Evolutionary conservation across 805 yeast genomes (phyloP).

Genomic region (Ascoidea asiatica): DNA sequence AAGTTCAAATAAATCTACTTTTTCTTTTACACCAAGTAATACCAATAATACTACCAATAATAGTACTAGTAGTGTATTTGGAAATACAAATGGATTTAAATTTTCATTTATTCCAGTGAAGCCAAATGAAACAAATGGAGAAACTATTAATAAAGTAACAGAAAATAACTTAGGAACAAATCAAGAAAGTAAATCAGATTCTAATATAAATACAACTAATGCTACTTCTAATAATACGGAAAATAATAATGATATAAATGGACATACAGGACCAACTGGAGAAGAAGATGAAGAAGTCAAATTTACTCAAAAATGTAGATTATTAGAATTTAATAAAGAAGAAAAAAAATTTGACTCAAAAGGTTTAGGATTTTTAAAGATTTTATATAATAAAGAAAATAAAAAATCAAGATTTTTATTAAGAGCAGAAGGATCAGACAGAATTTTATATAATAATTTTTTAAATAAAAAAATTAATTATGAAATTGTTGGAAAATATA

Average conservation of each 20-base stretch:
- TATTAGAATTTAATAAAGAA: slow-evolving; percentile 3
- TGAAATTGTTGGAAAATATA: slow-evolving; percentile 3
- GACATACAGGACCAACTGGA: slow-evolving; percentile 1
- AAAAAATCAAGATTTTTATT: slow-evolving; percentile 7
- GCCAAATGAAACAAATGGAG: background rate
- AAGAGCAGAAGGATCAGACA: slow-evolving; percentile 8
- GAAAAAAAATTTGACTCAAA: slow-evolving; percentile 2
- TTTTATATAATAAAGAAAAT: slow-evolving; percentile 5
- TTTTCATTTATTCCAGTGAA: background rate
- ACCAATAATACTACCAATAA: background rate
- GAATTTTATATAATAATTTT: slow-evolving; percentile 8
- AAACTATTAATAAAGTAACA: background rate
- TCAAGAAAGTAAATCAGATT: background rate
- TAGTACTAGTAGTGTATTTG: background rate
- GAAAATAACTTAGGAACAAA: no score
- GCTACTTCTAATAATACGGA: no score
- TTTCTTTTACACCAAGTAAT: background rate
- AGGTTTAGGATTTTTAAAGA: slow-evolving; percentile 8
- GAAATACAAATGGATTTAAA: background rate
- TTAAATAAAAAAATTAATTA: slow-evolving; percentile 7
- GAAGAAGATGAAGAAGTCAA: slow-evolving; percentile 9
- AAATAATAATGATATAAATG: background rate
- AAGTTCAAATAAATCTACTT: no score
- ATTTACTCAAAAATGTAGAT: slow-evolving; percentile 5
- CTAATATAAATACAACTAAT: background rate